Conservation (phyloP, 306 rosid genomes). For the Dalbergia oliveri region DNA sequence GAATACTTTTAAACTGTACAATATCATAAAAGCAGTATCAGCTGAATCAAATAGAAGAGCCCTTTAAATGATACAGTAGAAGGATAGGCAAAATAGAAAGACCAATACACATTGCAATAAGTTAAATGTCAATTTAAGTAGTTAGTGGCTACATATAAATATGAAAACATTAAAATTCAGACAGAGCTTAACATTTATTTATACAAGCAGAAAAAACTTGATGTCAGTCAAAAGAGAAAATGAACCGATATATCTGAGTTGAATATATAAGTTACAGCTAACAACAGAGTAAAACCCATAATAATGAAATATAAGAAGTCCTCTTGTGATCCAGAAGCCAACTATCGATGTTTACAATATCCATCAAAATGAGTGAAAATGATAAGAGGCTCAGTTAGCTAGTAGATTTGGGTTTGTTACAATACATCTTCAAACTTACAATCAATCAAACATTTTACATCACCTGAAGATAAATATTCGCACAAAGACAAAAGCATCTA, state of each 20-base stretch:
- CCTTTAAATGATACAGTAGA: constrained; percentile 12
- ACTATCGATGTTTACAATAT: neutral
- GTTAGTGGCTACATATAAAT: constrained; percentile 2
- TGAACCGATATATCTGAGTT: neutral
- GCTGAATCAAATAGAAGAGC: constrained; percentile 38
- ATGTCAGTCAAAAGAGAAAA: constrained; percentile 31
- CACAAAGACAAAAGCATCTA: constrained; percentile 82
- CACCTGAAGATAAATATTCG: constrained; percentile 86
- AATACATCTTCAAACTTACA: constrained; percentile 32
- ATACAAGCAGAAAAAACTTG: constrained; percentile 25
- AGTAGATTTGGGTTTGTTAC: neutral
- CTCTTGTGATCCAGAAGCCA: constrained; percentile 2
- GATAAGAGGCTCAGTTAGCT: neutral
- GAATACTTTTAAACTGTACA: constrained; percentile 73
- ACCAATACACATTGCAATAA: constrained; percentile 6
- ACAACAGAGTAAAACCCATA: neutral
- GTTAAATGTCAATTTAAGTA: neutral
- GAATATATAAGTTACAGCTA: neutral
- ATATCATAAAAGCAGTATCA: constrained; percentile 33
- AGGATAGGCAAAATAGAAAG: constrained; percentile 32
- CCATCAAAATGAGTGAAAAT: constrained; percentile 30
- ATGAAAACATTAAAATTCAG: constrained; percentile 8
- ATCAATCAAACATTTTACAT: constrained; percentile 15
- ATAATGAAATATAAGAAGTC: neutral
- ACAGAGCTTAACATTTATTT: neutral